Conservation (phyloP, 768 basidiomycete genomes). For the Rhodosporidiobolus sp. region DNA sequence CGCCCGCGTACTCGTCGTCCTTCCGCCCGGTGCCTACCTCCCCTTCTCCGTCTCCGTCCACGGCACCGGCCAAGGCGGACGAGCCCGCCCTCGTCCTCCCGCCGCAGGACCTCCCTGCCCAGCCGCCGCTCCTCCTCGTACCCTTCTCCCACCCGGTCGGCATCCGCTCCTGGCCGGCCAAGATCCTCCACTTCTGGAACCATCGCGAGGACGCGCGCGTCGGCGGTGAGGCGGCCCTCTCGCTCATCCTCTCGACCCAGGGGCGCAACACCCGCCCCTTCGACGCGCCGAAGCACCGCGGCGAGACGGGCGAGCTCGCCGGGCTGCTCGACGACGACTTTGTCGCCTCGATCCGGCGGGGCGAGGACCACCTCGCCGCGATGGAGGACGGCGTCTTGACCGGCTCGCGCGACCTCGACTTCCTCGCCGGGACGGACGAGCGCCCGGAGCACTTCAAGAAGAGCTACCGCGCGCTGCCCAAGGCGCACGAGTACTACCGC, state of each 20-base stretch:
- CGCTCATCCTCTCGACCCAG: conserved; percentile 58
- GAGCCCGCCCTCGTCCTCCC: conserved; percentile 50
- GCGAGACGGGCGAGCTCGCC: conserved; percentile 43
- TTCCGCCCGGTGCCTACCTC: conserved; percentile 40
- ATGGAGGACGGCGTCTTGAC: conserved; percentile 27
- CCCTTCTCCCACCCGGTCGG: conserved; percentile 48
- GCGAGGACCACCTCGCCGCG: conserved; percentile 16
- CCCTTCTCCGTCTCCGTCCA: conserved; percentile 16
- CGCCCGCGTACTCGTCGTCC: conserved; percentile 32
- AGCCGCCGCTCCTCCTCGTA: conserved; percentile 64
- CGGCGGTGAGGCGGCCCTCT: conserved; percentile 78
- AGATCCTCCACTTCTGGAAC: conserved; percentile 76
- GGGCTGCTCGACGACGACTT: conserved; percentile 57
- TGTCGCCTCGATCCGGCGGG: conserved; percentile 54
- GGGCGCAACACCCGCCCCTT: conserved; percentile 59
- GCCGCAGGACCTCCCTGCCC: conserved; percentile 62
- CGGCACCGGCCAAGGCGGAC: conserved; percentile 24
- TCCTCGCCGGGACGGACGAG: conserved; percentile 33
- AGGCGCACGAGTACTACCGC: conserved; percentile 54
- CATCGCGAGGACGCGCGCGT: conserved; percentile 71
- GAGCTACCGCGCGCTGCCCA: conserved; percentile 32
- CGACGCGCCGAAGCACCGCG: conserved; percentile 56
- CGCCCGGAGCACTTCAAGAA: conserved; percentile 32
- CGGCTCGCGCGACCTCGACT: conserved; percentile 40
- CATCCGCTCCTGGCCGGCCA: conserved; percentile 41